These are phyloP conservation scores for Aspergillus vadensis DNA, from an alignment of 2,329 filamentous ascomycete species.

Conservation along the genomic window DNA sequence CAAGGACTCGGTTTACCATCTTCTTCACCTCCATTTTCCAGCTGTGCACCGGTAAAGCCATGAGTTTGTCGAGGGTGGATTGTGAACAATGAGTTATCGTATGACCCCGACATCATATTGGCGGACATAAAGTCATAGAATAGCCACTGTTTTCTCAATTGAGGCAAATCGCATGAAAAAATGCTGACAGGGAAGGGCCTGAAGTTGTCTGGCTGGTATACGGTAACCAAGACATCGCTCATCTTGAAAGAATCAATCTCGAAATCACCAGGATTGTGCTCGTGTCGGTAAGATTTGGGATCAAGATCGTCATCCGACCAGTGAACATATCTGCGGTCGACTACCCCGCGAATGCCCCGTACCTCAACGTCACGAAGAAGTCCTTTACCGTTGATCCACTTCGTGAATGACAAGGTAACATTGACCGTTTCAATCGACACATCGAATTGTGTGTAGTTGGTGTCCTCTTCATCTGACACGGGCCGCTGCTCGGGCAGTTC, in stretches of 20 bases:
- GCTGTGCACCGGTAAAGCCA: slow-evolving; percentile 68
- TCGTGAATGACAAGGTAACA: slow-evolving; percentile 93
- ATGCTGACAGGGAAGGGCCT: slow-evolving; percentile 95
- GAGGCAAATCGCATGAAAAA: slow-evolving; percentile 90
- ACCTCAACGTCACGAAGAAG: slow-evolving; percentile 89
- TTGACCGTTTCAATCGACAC: slow-evolving; percentile 93
- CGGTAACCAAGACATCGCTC: slow-evolving; percentile 86
- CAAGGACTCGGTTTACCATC: slow-evolving; percentile 71
- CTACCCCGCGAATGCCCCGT: slow-evolving; percentile 85
- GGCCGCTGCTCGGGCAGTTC: slow-evolving; percentile 35
- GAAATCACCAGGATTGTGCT: slow-evolving; percentile 89
- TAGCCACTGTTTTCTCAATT: slow-evolving; percentile 91
- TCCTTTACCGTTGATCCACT: slow-evolving; percentile 98
- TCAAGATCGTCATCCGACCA: slow-evolving; percentile 72
- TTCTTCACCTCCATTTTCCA: slow-evolving; percentile 58
- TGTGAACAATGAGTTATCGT: slow-evolving; percentile 93
- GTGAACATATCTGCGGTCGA: slow-evolving; percentile 82
- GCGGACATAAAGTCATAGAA: slow-evolving; percentile 97
- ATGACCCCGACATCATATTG: slow-evolving; percentile 93
- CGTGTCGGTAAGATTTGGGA: slow-evolving; percentile 82
- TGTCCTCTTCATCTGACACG: slow-evolving; percentile 69
- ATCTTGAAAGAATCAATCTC: slow-evolving; percentile 97
- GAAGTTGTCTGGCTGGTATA: slow-evolving; percentile 88
- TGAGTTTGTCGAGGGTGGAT: slow-evolving; percentile 94
- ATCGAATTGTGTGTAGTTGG: slow-evolving; percentile 97